phyloP scores from a whole-genome alignment of 306 rosid genomes.

The Citrullus mucosospermus region DNA sequence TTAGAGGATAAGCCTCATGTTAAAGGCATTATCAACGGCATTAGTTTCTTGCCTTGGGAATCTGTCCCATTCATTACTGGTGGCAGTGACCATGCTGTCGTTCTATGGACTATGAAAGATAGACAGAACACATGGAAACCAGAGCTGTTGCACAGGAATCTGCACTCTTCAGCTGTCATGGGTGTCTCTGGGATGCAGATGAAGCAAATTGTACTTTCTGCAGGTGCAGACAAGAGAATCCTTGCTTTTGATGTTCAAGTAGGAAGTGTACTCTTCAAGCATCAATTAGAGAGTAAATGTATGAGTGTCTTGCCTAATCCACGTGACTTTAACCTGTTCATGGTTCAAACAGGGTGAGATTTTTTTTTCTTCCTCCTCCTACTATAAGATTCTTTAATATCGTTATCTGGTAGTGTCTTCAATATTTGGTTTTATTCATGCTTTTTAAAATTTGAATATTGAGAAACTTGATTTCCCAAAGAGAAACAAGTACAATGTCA shows the following conservation, averaged over 20 bases:
- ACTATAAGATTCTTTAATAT: not conserved
- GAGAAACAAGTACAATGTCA: not conserved
- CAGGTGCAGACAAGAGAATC: constrained; percentile 83
- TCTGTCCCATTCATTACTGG: constrained; percentile 64
- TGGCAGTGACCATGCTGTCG: constrained; percentile 86
- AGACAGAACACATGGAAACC: constrained; percentile 63
- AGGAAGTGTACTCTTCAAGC: constrained; percentile 65
- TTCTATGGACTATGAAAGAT: constrained; percentile 68
- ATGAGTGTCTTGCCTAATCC: constrained; percentile 72
- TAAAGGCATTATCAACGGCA: constrained; percentile 74
- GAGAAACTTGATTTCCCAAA: not conserved
- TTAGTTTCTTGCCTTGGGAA: constrained; percentile 79
- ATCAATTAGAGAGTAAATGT: constrained; percentile 87
- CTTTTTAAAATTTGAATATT: not conserved
- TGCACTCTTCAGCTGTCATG: constrained; percentile 95
- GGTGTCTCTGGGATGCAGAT: constrained; percentile 90
- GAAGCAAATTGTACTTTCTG: constrained; percentile 69
- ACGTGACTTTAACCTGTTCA: constrained; percentile 67
- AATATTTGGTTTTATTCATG: not conserved
- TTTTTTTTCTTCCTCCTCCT: too few species aligned
- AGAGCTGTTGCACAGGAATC: constrained; percentile 55
- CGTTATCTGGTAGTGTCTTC: not conserved
- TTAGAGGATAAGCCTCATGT: constrained; percentile 73
- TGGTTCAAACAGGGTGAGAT: constrained; percentile 73
- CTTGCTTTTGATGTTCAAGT: constrained; percentile 48